phyloP scores from a whole-genome alignment of 768 basidiomycete genomes.

The Suillus fuscotomentosus region DNA sequence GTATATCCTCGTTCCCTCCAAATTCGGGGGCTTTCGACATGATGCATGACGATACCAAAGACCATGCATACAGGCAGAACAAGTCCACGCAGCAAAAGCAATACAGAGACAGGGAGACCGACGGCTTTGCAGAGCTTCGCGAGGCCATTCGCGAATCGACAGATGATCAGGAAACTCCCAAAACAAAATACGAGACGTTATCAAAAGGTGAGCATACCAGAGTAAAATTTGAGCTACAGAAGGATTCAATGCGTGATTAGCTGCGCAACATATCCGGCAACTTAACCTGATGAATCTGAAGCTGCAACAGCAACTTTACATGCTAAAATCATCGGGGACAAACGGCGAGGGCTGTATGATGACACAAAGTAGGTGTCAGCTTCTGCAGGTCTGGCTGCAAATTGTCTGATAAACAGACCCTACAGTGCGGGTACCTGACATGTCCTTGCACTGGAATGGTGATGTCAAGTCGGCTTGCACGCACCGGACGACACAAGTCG shows the following conservation, averaged over 20 bases:
- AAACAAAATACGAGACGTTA: not conserved
- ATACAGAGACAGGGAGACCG: conserved; percentile 1
- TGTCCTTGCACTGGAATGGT: not conserved
- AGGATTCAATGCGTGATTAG: not conserved
- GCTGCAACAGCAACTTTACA: not conserved
- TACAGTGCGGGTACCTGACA: not conserved
- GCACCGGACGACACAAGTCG: not conserved
- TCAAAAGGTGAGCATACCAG: not conserved
- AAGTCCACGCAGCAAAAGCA: not conserved
- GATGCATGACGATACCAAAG: not conserved
- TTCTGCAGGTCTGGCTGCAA: too few relatives aligned
- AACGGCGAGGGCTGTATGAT: not conserved
- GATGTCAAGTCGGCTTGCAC: not conserved
- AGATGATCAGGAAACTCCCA: not conserved
- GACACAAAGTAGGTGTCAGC: not conserved
- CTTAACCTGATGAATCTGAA: not conserved
- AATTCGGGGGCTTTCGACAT: not conserved
- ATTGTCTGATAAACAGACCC: not conserved
- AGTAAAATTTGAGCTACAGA: not conserved
- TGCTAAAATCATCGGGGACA: not conserved
- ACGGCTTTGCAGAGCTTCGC: not conserved
- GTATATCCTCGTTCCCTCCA: not conserved
- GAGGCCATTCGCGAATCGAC: not conserved
- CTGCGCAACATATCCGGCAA: not conserved
- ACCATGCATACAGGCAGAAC: not conserved